Base-by-base conservation (phyloP, 208 protist species). In the Herpetomonas tarakana region DNA sequence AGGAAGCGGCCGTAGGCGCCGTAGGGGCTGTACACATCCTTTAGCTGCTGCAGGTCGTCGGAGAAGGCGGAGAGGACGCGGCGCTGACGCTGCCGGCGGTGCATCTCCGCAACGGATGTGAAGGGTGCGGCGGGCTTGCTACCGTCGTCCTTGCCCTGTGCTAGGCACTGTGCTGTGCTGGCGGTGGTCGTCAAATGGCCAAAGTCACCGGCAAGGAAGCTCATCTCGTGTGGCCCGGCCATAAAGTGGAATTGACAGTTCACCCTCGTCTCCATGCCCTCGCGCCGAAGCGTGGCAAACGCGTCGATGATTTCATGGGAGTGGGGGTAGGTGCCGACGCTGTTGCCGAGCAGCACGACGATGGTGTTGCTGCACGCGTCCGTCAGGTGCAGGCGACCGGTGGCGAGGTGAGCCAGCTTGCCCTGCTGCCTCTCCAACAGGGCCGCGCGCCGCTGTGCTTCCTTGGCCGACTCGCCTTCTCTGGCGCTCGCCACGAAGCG, bases 341-440 rank as follows among this genome's bases (percentile, higher is more conserved):
- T 63, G 64, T 94, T 75, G 58, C 88, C 84, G 28, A 84, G 61
- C 68, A 90, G 88, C 26, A 94, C 73, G 0, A 92, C 74, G 3
- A 64, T 18, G 62, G 26, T 62, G 58, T 65, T 52, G 9, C 28
- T 54, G 45, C 58, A 61, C n/a, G 72, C 84, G 21, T 66, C 65
- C 68, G 61, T 83, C 84, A 91, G 11, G 51, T 27, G 35, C 9
- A 41, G 35, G 14, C 35, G 35, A 14, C 35, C 35, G 9, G 35
- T 41, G 35, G 35, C 35, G 14, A 41, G 35, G 35, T 41, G 35
- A 6, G 35, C 14, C 9, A 41, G 35, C 35, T 14, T 6, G 9
- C 14, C 35, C 35, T 41, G 9, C 35, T 41, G 35, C 6, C 35
- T 6, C 6, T 6, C 35, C 9, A 41, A 18, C 6, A 41, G 14